Percentiles rank a stretch among this genome's conserved stretches.
Evolutionary conservation across 2,329 filamentous ascomycete genomes (phyloP).

Genomic region (Fusarium pilosicola): DNA sequence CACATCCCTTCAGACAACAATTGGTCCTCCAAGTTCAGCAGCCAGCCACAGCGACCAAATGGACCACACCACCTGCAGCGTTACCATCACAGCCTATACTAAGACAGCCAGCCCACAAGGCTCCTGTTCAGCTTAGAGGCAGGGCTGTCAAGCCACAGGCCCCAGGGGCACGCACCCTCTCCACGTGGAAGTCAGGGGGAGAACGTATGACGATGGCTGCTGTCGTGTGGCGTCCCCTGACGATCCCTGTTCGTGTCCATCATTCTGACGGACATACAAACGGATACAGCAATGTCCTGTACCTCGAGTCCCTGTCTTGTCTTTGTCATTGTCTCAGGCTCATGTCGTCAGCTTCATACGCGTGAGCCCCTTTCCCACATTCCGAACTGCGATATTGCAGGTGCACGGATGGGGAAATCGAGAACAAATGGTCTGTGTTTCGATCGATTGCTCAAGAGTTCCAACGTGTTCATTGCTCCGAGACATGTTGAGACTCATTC

Average conservation of each 20-base stretch:
- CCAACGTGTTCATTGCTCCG: constrained; percentile 14
- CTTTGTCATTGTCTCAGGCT: constrained; percentile 14
- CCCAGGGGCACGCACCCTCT: constrained; percentile 18
- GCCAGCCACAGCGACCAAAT: constrained; percentile 23
- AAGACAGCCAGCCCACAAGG: background rate
- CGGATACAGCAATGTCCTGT: background rate
- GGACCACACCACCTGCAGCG: constrained; percentile 15
- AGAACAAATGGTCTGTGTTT: constrained; percentile 15
- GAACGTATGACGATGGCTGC: constrained; percentile 11
- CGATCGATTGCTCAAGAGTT: constrained; percentile 9
- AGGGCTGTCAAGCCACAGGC: constrained; percentile 33
- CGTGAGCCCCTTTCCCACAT: constrained; percentile 29
- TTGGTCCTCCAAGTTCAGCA: constrained; percentile 9
- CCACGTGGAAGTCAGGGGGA: constrained; percentile 36
- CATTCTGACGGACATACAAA: constrained; percentile 26
- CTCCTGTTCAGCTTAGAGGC: constrained; percentile 10
- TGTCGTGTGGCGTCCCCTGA: constrained; percentile 36
- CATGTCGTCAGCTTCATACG: constrained; percentile 29
- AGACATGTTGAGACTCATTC: constrained; percentile 14
- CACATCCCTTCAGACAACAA: constrained; percentile 4
- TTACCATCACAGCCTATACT: background rate
- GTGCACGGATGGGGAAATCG: constrained; percentile 36
- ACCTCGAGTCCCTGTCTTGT: background rate
- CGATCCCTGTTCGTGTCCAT: constrained; percentile 33
- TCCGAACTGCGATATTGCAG: constrained; percentile 22